These are phyloP conservation scores for Teratosphaeria nubilosa DNA, from an alignment of 2,329 filamentous ascomycete genomes.

Conservation along the genomic window DNA sequence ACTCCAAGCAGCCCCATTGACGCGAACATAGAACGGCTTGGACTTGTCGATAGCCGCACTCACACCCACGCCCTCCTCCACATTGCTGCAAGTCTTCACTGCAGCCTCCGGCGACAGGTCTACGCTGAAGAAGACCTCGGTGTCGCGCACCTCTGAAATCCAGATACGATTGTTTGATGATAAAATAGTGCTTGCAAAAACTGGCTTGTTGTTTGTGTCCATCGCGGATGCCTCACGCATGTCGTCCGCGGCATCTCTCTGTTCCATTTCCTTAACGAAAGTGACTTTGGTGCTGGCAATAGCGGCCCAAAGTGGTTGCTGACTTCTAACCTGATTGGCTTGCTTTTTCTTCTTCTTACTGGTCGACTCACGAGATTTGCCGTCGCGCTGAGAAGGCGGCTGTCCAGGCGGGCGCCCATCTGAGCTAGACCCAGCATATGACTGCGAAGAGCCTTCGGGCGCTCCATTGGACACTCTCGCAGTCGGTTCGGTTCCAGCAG, in stretches of 20 bases:
- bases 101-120: slow-evolving; percentile 21
- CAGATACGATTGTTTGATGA: slow-evolving; percentile 57
- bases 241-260: slow-evolving; percentile 66
- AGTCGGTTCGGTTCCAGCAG: slow-evolving; percentile 15
- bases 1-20: slow-evolving; percentile 73
- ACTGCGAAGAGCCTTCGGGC: slow-evolving; percentile 16
- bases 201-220: slow-evolving; percentile 59
- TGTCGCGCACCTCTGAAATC: slow-evolving; percentile 70
- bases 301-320: slow-evolving; percentile 88
- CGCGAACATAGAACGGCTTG: slow-evolving; percentile 68
- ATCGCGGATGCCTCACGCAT: slow-evolving; percentile 64
- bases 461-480: slow-evolving; percentile 9
- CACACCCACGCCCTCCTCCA: slow-evolving; percentile 30
- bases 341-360: slow-evolving; percentile 83
- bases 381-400: slow-evolving; percentile 42
- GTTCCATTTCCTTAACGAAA: slow-evolving; percentile 69
- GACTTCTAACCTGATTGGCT: slow-evolving; percentile 78
- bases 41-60: slow-evolving; percentile 49
- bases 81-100: slow-evolving; percentile 16
- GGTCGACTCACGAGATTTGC: slow-evolving; percentile 48
- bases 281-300: slow-evolving; percentile 94
- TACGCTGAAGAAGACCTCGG: slow-evolving; percentile 59
- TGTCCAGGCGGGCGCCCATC: slow-evolving; percentile 42
- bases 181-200: slow-evolving; percentile 50
- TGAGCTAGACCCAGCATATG: slow-evolving; percentile 23